Percentiles rank a stretch among this genome's conserved stretches.
Conservation (phyloP, 257 asterid genomes). For the Nemophila menziesii region DNA sequence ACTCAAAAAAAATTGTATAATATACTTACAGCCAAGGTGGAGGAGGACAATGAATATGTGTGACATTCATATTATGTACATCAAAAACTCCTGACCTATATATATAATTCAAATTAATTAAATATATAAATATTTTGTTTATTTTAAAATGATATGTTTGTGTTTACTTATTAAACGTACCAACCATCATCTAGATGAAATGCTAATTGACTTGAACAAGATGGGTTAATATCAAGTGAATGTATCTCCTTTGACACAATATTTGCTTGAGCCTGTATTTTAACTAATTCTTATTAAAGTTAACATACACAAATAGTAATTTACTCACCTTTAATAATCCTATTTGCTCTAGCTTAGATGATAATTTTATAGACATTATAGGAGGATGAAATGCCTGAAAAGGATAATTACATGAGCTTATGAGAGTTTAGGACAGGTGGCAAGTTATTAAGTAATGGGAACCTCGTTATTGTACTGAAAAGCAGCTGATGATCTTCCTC, state of each 20-base stretch:
- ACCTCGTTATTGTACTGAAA: slow-evolving; percentile 70
- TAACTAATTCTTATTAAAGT: background rate
- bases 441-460: slow-evolving; percentile 7
- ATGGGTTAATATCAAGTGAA: slow-evolving; percentile 77
- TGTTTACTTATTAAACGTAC: slow-evolving; percentile 29
- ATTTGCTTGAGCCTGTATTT: slow-evolving; percentile 78
- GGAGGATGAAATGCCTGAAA: slow-evolving; percentile 58
- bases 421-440: too few relatives aligned
- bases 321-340: slow-evolving; percentile 60
- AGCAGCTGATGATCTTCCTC: slow-evolving; percentile 62
- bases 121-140: background rate
- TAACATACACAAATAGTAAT: background rate
- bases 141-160: slow-evolving; percentile 8
- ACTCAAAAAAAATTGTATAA: slow-evolving; percentile 1
- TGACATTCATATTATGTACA: slow-evolving; percentile 58
- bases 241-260: slow-evolving; percentile 68
- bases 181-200: slow-evolving; percentile 99
- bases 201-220: slow-evolving; percentile 81
- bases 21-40: slow-evolving; percentile 83
- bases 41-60: slow-evolving; percentile 96
- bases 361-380: slow-evolving; percentile 51
- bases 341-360: slow-evolving; percentile 71
- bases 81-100: slow-evolving; percentile 90
- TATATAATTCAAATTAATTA: slow-evolving; percentile 2
- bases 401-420: slow-evolving; percentile 7